Percentiles rank a stretch among this genome's conserved stretches.
These are phyloP conservation scores for Polyporus tsugae DNA, from an alignment of 1,284 basidiomycete genomes.

Conservation along the genomic window DNA sequence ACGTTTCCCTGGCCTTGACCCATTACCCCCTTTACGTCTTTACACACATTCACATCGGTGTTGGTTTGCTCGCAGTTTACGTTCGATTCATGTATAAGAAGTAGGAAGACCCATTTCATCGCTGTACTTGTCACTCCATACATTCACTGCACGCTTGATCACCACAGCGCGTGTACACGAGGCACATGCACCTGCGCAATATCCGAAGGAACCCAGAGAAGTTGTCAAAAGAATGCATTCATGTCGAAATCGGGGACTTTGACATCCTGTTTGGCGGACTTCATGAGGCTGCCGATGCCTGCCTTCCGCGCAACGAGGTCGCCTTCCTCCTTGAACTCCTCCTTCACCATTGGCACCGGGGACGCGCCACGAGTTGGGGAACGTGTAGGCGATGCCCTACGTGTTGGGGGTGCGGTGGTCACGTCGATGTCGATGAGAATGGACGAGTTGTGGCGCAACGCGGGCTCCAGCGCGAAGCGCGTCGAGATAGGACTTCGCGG, in stretches of 20 bases:
- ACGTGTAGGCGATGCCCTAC: constrained; percentile 57
- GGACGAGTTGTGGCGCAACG: constrained; percentile 67
- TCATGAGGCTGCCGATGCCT: constrained; percentile 84
- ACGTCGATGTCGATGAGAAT: constrained; percentile 91
- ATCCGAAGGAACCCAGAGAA: neutral
- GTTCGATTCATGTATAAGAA: constrained; percentile 34
- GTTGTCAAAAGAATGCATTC: constrained; percentile 65
- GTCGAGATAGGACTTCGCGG: constrained; percentile 52
- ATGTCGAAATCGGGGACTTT: constrained; percentile 89
- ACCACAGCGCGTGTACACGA: neutral
- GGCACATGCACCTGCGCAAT: neutral
- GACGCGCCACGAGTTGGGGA: constrained; percentile 25
- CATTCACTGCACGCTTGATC: constrained; percentile 21
- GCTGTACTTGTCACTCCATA: constrained; percentile 32
- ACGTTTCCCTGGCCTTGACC: constrained; percentile 17
- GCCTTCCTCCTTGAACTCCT: constrained; percentile 56
- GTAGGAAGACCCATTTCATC: constrained; percentile 32
- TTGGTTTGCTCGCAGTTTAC: constrained; percentile 22
- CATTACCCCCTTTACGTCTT: constrained; percentile 27
- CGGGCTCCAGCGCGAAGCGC: constrained; percentile 63
- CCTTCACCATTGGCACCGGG: constrained; percentile 23
- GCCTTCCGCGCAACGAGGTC: constrained; percentile 72
- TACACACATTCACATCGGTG: constrained; percentile 24
- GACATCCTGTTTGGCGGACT: constrained; percentile 87
- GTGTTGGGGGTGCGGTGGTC: constrained; percentile 67